Evolutionary conservation across 306 rosid genomes (phyloP), one percentile per base, ranked within the genome.

Genomic region (Quercus wislizeni): DNA sequence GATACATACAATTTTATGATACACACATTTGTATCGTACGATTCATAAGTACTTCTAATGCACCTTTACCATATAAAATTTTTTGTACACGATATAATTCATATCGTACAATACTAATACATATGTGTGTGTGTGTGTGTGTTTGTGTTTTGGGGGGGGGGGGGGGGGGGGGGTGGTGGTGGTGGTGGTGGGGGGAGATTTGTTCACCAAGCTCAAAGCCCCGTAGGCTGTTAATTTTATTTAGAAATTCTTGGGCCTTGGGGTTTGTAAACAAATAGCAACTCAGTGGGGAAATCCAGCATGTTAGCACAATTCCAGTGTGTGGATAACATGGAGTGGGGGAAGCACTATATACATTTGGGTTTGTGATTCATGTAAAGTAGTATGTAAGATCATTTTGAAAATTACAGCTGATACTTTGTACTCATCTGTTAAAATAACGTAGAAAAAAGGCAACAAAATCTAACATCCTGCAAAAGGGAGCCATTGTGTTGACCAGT

Each of bases 401-500:
- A 76, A 9, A 61, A 79, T 69, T 51, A 69, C 54, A 69, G 49
- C 75, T 54, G 54, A 13, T 63, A 65, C 57, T 74, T 46, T 79
- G 76, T 71, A 30, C 9, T 70, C 51, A 35, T 5, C 11, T 2
- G 72, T 43, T 57, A 74, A 73, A 35, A 12, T 20, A 79, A 83
- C 31, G 75, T 13, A 6, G 76, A 49, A 20, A 59, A 80, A 76
- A 76, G 88, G 92, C 84, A 76, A 86, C 87, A 85, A 76, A 83
- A 87, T 78, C 76, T 69, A 83, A 85, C 89, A 89, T 73, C 78
- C 79, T 72, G 86, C 79, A 74, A 77, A 85, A 82, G 79, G 84
- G 83, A 85, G 76, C 46, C 33, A 46, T 65, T 73, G 83, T 67
- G 83, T 89, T 86, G 88, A 86, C 92, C 84, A 46, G 84, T 73